Base-by-base conservation (phyloP, 352 stramenopile genomes). In the Phytophthora uliginosa region DNA sequence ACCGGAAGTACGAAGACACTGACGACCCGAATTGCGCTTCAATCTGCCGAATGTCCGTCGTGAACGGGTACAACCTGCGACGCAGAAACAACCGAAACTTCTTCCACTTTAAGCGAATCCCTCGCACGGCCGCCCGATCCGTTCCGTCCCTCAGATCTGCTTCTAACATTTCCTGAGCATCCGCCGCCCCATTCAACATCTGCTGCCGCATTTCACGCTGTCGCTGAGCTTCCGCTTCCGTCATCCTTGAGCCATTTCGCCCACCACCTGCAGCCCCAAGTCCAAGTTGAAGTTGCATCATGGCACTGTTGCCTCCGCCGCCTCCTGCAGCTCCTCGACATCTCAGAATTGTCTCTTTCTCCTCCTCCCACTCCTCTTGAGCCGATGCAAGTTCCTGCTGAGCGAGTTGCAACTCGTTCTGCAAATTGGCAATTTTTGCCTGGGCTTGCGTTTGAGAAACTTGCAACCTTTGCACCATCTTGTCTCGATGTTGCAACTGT, bases 1-100 rank as follows among this genome's bases (percentile, higher is more conserved):
- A 95, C 1, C 80, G 73, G 53, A 95, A 96, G 54, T 96, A 96
- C 17, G 89, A 88, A 17, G 86, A 86, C 18, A 96, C 89, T 2
- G 86, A 93, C 26, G 78, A 89, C 13, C 89, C 89, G 51, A 94
- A 96, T 4, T 88, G 87, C n/a, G 87, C 88, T 47, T 96, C 86
- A 47, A 95, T 91, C 65, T 91, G 86, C 9, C 83, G 77, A 50
- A 96, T 78, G 47, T 95, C 89, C 12, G 65, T 83, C 4, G 74
- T 78, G 48, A 95, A 89, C 17, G 86, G 88, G 40, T 83, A 80
- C 24, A 94, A 45, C 0, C 59, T 61, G 1, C 76, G 68, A 13
- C 69, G 18, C n/a, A 89, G 10, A n/a, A 78, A 69, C 8, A 79
- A 33, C 2, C 69, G 52, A 4, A 88, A 53, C 15, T 78, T 80